These are phyloP conservation scores for Drechslerella coelobrocha DNA, from an alignment of 2,329 filamentous ascomycete species.

Conservation along the genomic window DNA sequence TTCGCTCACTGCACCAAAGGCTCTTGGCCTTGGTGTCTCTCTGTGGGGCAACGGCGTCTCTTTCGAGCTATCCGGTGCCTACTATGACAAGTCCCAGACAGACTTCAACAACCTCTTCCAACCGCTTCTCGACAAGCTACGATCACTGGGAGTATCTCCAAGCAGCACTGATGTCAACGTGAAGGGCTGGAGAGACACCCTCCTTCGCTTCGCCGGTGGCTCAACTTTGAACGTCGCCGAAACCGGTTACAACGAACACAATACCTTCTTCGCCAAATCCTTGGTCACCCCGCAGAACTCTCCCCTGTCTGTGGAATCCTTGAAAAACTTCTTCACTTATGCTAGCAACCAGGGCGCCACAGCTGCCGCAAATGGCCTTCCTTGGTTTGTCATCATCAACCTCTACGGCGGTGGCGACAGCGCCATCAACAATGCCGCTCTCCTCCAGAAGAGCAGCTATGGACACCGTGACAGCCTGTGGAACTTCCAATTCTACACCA, in stretches of 20 bases:
- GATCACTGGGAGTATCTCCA: no score
- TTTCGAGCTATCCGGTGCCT: constrained; percentile 44
- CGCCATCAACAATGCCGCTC: constrained; percentile 34
- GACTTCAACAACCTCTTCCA: constrained; percentile 31
- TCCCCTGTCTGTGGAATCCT: constrained; percentile 12
- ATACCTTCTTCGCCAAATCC: constrained; percentile 44
- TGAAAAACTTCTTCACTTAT: constrained; percentile 43
- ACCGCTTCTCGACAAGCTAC: constrained; percentile 31
- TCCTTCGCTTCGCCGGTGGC: constrained; percentile 39
- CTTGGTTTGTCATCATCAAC: constrained; percentile 54
- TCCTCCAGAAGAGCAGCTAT: constrained; percentile 50
- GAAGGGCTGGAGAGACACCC: constrained; percentile 46
- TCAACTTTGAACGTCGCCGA: constrained; percentile 22
- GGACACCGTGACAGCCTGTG: constrained; percentile 52
- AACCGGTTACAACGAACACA: constrained; percentile 45
- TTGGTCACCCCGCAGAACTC: constrained; percentile 30
- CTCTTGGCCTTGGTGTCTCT: constrained; percentile 52
- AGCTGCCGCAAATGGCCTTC: constrained; percentile 11
- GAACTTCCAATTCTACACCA: constrained; percentile 53
- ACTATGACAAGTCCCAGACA: constrained; percentile 33
- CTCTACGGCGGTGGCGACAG: constrained; percentile 52
- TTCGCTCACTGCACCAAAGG: constrained; percentile 51
- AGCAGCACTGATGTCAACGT: constrained; percentile 7
- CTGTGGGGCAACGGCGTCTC: constrained; percentile 36
- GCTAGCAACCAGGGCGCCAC: constrained; percentile 13